phyloP scores from a whole-genome alignment of 768 basidiomycete species.

The Amanita muscaria region DNA sequence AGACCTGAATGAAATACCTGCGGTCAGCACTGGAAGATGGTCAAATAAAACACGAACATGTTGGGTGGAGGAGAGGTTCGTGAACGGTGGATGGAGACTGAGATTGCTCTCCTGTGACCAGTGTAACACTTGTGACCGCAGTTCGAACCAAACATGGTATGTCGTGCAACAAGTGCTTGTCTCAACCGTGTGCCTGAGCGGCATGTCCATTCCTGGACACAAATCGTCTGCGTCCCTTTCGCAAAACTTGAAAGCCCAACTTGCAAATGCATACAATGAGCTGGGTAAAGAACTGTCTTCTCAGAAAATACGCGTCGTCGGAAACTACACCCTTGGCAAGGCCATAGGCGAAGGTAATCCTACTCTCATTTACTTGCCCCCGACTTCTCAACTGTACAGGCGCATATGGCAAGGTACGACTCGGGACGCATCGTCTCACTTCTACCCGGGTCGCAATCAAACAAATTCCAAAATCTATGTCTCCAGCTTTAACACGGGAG shows the following conservation, averaged over 20 bases:
- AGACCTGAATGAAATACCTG: conserved; percentile 49
- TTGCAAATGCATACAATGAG: conserved; percentile 94
- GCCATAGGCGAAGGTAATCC: conserved; percentile 86
- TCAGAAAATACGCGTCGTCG: conserved; percentile 81
- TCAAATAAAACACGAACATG: conserved; percentile 9
- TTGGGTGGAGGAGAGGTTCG: conserved; percentile 4
- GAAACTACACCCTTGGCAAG: conserved; percentile 90
- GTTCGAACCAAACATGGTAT: background rate
- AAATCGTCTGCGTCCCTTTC: conserved; percentile 52
- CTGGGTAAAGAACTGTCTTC: conserved; percentile 94
- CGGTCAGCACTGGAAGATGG: background rate
- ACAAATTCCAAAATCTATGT: conserved; percentile 92
- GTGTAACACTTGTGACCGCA: background rate
- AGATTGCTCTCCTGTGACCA: background rate
- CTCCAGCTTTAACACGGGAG: conserved; percentile 87
- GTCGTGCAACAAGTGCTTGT: conserved; percentile 1
- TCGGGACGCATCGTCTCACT: conserved; percentile 91
- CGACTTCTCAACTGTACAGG: conserved; percentile 36
- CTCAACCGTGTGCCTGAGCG: conserved; percentile 28
- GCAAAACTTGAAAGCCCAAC: conserved; percentile 79
- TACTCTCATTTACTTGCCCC: background rate
- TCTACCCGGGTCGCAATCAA: conserved; percentile 93
- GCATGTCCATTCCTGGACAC: conserved; percentile 46
- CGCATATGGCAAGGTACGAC: conserved; percentile 90
- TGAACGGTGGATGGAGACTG: background rate